Evolutionary conservation across 768 basidiomycete species (phyloP), one percentile per base, ranked within the genome.

Genomic region (Kwoniella bestiolae): DNA sequence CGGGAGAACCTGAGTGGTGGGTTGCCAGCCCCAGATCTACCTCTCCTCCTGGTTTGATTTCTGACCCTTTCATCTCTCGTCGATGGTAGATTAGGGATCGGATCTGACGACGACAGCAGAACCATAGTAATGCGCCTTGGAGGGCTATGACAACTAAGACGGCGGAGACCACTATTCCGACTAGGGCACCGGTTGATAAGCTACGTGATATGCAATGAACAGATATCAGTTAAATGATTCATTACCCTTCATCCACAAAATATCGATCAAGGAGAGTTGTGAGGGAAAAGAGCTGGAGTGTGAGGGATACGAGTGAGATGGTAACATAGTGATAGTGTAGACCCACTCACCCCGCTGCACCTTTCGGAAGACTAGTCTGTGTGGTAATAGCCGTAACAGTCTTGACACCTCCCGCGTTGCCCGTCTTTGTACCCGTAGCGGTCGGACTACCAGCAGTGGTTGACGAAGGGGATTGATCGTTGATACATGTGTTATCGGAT

Each of bases 401-500:
- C 67, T 73, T 75, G 0, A 77, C 69, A 21, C 65, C 69, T 18
- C 49, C 55, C 0, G 26, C 55, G 26, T 50, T 60, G 45, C 26
- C 46, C 18, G 64, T 59, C 32, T 56, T 68, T 2, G 64, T 63
- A 4, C 60, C 63, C 14, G 70, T 65, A 3, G 61, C 66, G 2
- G 63, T 63, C 29, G 64, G 65, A 32, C 50, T 58, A 26, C 51
- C 52, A 31, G 63, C 71, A 8, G 72, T 67, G 1, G 79, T 80
- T 3, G 79, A 77, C 6, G 69, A 71, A 16, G 80, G 80, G 0
- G 87, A 89, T 38, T 67, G 73, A 28, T 74, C 70, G 69, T 84
- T 84, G 25, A 90, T 77, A 71, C 90, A 91, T 21, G 83, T 83
- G 25, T 64, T 74, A 57, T 86, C 83, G 64, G 83, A 83, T 1